These are phyloP conservation scores for Ehretia macrophylla DNA, from an alignment of 257 asterid genomes.

Conservation along the genomic window DNA sequence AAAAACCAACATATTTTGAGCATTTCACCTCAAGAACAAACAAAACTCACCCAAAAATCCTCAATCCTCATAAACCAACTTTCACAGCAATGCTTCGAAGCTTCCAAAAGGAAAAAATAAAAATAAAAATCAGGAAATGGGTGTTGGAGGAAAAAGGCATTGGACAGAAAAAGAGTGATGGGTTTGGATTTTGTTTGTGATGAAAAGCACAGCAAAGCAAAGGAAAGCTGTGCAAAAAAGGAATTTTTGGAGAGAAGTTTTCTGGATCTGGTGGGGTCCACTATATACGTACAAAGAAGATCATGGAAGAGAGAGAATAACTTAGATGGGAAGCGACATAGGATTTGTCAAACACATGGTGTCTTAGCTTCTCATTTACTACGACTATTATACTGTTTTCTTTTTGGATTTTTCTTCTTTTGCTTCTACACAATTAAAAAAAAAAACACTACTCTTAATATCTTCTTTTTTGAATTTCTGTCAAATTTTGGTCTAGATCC, in stretches of 20 bases:
- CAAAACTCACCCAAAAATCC: slow-evolving; percentile 28
- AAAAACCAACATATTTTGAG: slow-evolving; percentile 7
- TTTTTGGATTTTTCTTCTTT: slow-evolving; percentile 15
- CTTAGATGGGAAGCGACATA: slow-evolving; percentile 57
- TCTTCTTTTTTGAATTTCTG: too few relatives aligned
- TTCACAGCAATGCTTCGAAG: background rate
- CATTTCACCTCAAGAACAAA: slow-evolving; percentile 12
- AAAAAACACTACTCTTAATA: too few relatives aligned
- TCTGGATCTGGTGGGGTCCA: slow-evolving; percentile 68
- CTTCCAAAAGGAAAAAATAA: background rate
- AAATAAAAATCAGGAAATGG: background rate
- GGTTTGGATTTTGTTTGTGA: slow-evolving; percentile 34
- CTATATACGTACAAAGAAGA: slow-evolving; percentile 33
- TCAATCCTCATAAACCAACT: too few relatives aligned
- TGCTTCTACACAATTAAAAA: too few relatives aligned
- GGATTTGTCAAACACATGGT: slow-evolving; percentile 65
- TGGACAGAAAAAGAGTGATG: background rate
- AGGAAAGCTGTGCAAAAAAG: slow-evolving; percentile 18
- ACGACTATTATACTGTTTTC: slow-evolving; percentile 1
- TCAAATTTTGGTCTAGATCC: too few relatives aligned
- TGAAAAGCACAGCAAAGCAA: slow-evolving; percentile 29
- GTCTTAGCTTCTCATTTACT: slow-evolving; percentile 6
- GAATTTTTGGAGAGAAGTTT: slow-evolving; percentile 26
- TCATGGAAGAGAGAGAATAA: slow-evolving; percentile 36
- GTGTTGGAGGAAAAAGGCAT: background rate